Base-by-base conservation (phyloP, 2,329 filamentous ascomycete genomes). In the Monascus ruber region DNA sequence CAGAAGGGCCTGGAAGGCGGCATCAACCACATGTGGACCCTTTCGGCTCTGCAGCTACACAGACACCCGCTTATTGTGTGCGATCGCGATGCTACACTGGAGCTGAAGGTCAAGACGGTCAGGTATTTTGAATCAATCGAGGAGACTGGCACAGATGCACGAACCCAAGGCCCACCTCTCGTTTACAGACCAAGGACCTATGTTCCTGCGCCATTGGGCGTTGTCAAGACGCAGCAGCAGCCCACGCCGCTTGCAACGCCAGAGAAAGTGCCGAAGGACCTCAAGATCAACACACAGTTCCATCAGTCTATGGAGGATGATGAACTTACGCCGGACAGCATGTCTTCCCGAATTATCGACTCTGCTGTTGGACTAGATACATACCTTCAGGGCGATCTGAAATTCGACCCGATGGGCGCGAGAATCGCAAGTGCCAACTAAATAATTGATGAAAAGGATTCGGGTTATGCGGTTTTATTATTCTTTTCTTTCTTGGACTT, bases 1-100 rank as follows among this genome's bases (percentile, higher is more conserved):
- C 82, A 88, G 59, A 81, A 78, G 52, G 87, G 83, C 50, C 76
- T 93, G 46, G 85, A 93, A 60, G 80, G 81, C 41, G 82, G 81
- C 26, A 76, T 93, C 44, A 89, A 87, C 60, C 85, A 91, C 65
- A 89, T 89, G 83, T 93, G 85, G 85, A 89, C 85, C 1, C 72
- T 91, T 5, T 89, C 84, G 6, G 79, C 77, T 39, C 70, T 93
- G 33, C 85, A 93, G 59, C 67, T 89, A 46, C 85, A 91, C 59
- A 81, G 78, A 3, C 81, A 88, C 52, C 80, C 85, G 38, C 78
- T 91, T 71, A 79, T 91, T 48, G 83, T 89, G 6, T 83, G 83
- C 34, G 85, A 93, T 52, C 83, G 89, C 52, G 84, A 89, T 55
- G 80, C 81, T 10, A 85, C 81, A 1, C 65, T 82, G 9, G 80